These are phyloP conservation scores for Phytomonas francai DNA, from an alignment of 208 protist genomes.

Conservation along the genomic window DNA sequence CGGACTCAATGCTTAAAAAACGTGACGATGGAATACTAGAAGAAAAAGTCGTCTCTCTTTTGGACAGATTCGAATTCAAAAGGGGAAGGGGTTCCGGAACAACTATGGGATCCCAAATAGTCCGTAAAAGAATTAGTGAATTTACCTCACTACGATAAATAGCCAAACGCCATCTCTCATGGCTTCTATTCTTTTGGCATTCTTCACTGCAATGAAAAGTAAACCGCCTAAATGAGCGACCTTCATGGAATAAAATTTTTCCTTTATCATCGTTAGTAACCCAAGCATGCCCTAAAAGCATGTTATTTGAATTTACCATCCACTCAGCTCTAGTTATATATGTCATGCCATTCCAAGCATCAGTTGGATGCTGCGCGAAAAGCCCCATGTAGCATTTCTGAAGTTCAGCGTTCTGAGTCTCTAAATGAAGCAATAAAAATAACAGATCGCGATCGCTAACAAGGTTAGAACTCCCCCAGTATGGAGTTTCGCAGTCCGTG, in stretches of 20 bases:
- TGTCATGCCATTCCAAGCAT: constrained; percentile 67
- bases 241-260: constrained; percentile 51
- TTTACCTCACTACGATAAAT: constrained; percentile 38
- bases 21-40: constrained; percentile 28
- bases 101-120: constrained; percentile 69
- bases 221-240: constrained; percentile 35
- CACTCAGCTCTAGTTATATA: constrained; percentile 44
- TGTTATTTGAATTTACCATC: constrained; percentile 26
- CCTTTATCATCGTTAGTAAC: constrained; percentile 32
- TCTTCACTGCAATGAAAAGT: constrained; percentile 65
- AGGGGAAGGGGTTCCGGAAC: constrained; percentile 50
- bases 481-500: constrained; percentile 73
- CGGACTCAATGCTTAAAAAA: constrained; percentile 35
- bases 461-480: constrained; percentile 46
- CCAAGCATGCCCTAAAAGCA: constrained; percentile 70
- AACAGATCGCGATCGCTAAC: constrained; percentile 57
- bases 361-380: constrained; percentile 44
- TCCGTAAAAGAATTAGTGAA: constrained; percentile 39
- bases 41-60: constrained; percentile 29
- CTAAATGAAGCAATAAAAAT: constrained; percentile 32
- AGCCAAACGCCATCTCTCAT: constrained; percentile 62
- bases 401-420: constrained; percentile 56
- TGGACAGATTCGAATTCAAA: constrained; percentile 32
- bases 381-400: constrained; percentile 68
- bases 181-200: constrained; percentile 36